Conservation (phyloP, 1,284 basidiomycete genomes). For the Cryptococcus floricola region DNA sequence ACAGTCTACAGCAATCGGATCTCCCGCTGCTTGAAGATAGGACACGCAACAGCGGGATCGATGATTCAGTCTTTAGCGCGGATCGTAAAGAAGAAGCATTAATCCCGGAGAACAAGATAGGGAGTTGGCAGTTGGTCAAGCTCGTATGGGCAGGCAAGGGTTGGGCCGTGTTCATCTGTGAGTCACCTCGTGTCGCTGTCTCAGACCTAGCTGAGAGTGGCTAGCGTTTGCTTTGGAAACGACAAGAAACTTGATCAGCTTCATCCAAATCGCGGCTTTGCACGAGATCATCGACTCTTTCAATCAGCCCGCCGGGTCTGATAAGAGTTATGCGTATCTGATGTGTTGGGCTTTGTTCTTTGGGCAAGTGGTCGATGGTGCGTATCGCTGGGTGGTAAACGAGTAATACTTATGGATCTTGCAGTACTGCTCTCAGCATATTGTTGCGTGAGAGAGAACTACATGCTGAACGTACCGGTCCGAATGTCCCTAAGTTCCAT, state of each 20-base stretch:
- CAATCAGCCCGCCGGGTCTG: slow-evolving; percentile 16
- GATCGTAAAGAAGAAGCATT: slow-evolving; percentile 7
- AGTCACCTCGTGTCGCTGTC: slow-evolving; percentile 6
- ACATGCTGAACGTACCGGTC: slow-evolving; percentile 40
- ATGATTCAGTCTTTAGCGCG: slow-evolving; percentile 3
- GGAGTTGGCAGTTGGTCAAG: slow-evolving; percentile 28
- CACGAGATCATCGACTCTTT: slow-evolving; percentile 42
- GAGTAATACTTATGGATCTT: background rate
- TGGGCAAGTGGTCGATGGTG: slow-evolving; percentile 33
- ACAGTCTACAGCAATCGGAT: slow-evolving; percentile 33
- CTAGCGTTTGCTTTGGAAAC: slow-evolving; percentile 36
- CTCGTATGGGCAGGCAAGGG: slow-evolving; percentile 33
- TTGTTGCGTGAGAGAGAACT: slow-evolving; percentile 39
- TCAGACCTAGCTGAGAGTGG: background rate
- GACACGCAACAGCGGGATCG: slow-evolving; percentile 26
- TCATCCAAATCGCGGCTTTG: slow-evolving; percentile 34
- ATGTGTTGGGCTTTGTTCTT: slow-evolving; percentile 45
- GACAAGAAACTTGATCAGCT: slow-evolving; percentile 27
- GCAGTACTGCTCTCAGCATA: slow-evolving; percentile 26
- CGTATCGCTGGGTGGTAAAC: slow-evolving; percentile 1
- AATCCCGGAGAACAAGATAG: slow-evolving; percentile 6
- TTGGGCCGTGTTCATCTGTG: slow-evolving; percentile 29
- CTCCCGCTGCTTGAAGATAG: slow-evolving; percentile 40
- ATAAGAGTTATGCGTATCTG: slow-evolving; percentile 40
- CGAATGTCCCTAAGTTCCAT: slow-evolving; percentile 37